These are phyloP conservation scores for Sporothrix globosa DNA, from an alignment of 2,329 filamentous ascomycete genomes.

Conservation along the genomic window DNA sequence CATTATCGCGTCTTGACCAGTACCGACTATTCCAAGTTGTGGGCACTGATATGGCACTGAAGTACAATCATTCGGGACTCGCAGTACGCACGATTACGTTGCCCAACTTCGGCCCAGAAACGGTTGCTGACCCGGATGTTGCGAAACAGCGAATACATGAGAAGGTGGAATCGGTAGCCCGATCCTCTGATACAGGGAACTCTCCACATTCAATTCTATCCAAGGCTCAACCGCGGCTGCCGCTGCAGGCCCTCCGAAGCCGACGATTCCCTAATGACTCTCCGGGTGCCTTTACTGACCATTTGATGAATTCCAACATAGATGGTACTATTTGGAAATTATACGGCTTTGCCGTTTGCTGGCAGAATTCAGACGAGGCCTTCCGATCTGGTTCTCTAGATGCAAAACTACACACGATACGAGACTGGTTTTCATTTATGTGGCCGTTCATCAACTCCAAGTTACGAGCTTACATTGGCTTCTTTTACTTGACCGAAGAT, in stretches of 20 bases:
- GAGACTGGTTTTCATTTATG: slow-evolving; percentile 45
- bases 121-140: slow-evolving; percentile 46
- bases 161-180: background rate
- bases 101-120: slow-evolving; percentile 42
- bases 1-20: slow-evolving; percentile 52
- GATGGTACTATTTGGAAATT: background rate
- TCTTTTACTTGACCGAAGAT: slow-evolving; percentile 56
- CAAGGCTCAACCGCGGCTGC: background rate
- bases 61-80: slow-evolving; percentile 28
- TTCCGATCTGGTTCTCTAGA: slow-evolving; percentile 42
- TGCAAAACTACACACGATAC: slow-evolving; percentile 41
- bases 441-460: slow-evolving; percentile 36
- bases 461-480: slow-evolving; percentile 48
- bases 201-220: background rate
- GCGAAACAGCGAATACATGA: slow-evolving; percentile 33
- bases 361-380: slow-evolving; percentile 48
- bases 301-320: background rate
- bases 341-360: slow-evolving; percentile 49
- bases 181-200: background rate
- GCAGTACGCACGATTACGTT: slow-evolving; percentile 43
- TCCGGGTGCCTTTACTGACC: background rate
- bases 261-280: background rate
- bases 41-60: slow-evolving; percentile 47
- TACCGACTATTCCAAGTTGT: slow-evolving; percentile 61
- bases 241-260: background rate